Base-by-base conservation (phyloP, 208 protist species). In the Acanthamoeba quina region DNA sequence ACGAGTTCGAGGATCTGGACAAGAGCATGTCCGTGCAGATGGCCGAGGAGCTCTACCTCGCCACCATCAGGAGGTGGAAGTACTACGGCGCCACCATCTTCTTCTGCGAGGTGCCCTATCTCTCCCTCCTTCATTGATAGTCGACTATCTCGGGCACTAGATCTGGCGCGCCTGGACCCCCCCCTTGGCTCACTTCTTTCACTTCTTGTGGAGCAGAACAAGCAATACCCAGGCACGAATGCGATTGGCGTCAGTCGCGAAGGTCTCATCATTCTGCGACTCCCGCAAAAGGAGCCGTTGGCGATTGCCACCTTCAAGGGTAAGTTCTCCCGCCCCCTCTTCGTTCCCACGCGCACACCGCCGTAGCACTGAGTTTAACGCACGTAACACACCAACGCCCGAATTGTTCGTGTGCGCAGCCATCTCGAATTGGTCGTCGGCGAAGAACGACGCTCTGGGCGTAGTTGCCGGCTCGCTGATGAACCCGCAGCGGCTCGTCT, bases 11-110 rank as follows among this genome's bases (percentile, higher is more conserved):
- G 26, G 47, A 62, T 41, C 41, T 86, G 13, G 78, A 86, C 49
- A 86, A 86, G 78, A 24, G 15, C 11, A 86, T 86, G 78, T 47
- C 78, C 49, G 10, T 86, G 19, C 78, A 62, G n/a, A 5, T n/a
- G 49, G 47, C 47, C 13, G 78, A 86, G 49, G 78, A 62, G 6
- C 78, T 62, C 29, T 86, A 86, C 52, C 78, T 86, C 78, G 21
- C 78, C 78, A 86, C 78, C n/a, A 49, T 86, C 26, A 86, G 78
- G 21, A 58, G 78, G 47, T 86, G 78, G 78, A 86, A 86, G 78
- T 86, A 62, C 78, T 86, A 86, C 78, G 78, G 78, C 41, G 0
- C 78, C 29, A 44, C 78, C 47, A 62, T 86, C n/a, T 86, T 86
- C 78, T 86, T 86, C 49, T 86, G 78, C 47, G 78, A 86, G 78